A percentile compares a stretch with the other conserved stretches of the same genome.
Conservation (phyloP, 345 rosid genomes). For the Melastoma malabathricum region DNA sequence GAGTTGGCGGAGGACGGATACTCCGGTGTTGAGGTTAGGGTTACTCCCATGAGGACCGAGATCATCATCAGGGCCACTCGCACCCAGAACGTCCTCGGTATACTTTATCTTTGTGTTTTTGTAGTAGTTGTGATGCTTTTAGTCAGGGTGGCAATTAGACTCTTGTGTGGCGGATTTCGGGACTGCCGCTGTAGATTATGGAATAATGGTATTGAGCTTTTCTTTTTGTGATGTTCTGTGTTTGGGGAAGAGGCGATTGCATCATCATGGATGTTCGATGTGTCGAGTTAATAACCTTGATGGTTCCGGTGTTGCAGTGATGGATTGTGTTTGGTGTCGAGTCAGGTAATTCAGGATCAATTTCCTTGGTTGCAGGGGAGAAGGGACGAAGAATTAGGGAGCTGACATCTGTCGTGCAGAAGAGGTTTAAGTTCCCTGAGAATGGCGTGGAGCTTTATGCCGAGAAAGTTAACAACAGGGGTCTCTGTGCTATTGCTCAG, state of each 20-base stretch:
- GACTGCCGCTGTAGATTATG: too few relatives aligned
- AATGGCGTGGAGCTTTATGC: conserved; percentile 16
- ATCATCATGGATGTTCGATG: too few relatives aligned
- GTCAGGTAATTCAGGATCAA: not conserved
- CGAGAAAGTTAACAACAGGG: conserved; percentile 16
- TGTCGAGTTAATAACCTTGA: too few relatives aligned
- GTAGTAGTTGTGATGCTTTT: not conserved
- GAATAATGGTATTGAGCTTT: too few relatives aligned
- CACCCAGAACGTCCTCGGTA: conserved; percentile 16
- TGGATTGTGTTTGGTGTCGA: not conserved
- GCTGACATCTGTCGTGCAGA: conserved; percentile 15
- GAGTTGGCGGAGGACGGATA: conserved; percentile 18
- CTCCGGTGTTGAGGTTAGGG: conserved; percentile 16
- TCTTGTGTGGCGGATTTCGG: too few relatives aligned
- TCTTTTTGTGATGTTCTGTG: too few relatives aligned
- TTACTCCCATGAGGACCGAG: conserved; percentile 18
- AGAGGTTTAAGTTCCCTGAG: conserved; percentile 13
- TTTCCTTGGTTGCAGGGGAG: conserved; percentile 8
- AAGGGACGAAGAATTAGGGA: conserved; percentile 16
- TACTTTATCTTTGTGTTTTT: not conserved
- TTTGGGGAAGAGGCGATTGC: too few relatives aligned
- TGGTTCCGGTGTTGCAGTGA: too few relatives aligned
- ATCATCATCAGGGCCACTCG: conserved; percentile 17
- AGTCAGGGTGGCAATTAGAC: too few relatives aligned
- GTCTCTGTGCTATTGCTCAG: conserved; percentile 18